Evolutionary conservation across 2,329 filamentous ascomycete genomes (phyloP).

Genomic region (Penicillium sp.): DNA sequence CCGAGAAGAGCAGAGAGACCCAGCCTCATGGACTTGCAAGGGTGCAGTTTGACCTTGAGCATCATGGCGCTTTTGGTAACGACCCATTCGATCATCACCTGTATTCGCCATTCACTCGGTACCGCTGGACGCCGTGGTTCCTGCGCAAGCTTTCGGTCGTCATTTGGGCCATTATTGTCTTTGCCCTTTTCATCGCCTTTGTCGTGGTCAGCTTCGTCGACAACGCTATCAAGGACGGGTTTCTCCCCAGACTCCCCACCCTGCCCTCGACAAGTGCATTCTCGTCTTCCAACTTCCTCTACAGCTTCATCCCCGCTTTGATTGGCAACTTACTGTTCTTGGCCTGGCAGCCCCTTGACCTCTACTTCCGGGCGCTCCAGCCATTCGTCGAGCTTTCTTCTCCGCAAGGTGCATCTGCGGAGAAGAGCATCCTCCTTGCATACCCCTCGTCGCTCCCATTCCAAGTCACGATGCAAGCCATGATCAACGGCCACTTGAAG

Average conservation of each 20-base stretch:
- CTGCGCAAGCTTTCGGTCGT: slow-evolving; percentile 66
- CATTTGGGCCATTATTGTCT: slow-evolving; percentile 59
- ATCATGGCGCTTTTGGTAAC: slow-evolving; percentile 36
- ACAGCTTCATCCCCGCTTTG: slow-evolving; percentile 61
- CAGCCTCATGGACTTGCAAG: slow-evolving; percentile 34
- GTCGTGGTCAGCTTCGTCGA: slow-evolving; percentile 76
- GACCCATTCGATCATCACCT: slow-evolving; percentile 52
- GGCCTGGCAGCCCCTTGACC: slow-evolving; percentile 58
- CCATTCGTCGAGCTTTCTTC: slow-evolving; percentile 57
- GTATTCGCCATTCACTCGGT: slow-evolving; percentile 54
- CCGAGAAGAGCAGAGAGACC: slow-evolving; percentile 31
- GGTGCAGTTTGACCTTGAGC: slow-evolving; percentile 39
- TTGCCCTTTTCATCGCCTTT: slow-evolving; percentile 65
- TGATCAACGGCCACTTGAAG: slow-evolving; percentile 56
- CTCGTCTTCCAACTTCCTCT: slow-evolving; percentile 84
- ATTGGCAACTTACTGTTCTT: slow-evolving; percentile 61
- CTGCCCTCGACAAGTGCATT: slow-evolving; percentile 64
- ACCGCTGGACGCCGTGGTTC: slow-evolving; percentile 73
- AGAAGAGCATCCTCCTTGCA: slow-evolving; percentile 55
- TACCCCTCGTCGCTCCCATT: slow-evolving; percentile 56
- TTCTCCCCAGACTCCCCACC: slow-evolving; percentile 65
- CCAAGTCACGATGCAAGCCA: slow-evolving; percentile 52
- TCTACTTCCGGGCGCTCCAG: slow-evolving; percentile 58
- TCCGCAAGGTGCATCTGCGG: slow-evolving; percentile 52
- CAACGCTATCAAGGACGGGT: slow-evolving; percentile 64